Base-by-base conservation (phyloP, 23 red algal species). In the Gracilaria vermiculophylla region DNA sequence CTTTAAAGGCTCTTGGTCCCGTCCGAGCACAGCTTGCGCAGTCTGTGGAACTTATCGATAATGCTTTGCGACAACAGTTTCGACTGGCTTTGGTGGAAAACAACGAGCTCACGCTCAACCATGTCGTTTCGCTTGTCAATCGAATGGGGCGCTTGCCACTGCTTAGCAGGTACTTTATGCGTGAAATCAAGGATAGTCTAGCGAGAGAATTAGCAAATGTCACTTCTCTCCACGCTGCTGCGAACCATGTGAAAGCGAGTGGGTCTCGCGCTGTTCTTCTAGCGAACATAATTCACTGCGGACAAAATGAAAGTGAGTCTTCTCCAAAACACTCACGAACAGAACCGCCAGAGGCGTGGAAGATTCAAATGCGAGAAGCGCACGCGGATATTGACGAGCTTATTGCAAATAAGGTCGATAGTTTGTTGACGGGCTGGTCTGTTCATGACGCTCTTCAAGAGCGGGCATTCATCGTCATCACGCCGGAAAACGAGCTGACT, bases 41-140 rank as follows among this genome's bases (percentile, higher is more conserved):
- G 35, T 65, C 84, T 21, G 84, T 88, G 9, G 84, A 88, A 69
- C 62, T 43, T 0, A 88, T 88, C 28, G 84, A 88, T 76, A 64
- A 45, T 24, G 84, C 84, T 44, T 32, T 88, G 53, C 42, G 84
- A 33, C 60, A 64, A 42, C 35, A 76, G 34, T 88, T 88, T 36
- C 66, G 84, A 49, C 45, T 61, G 2, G 84, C 84, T 12, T 55
- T 88, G 36, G 29, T 25, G 21, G 69, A 77, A 16, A 39, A 65
- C 23, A 51, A 83, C 15, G 79, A 83, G 50, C 60, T 61, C 14
- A 78, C 66, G 20, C 69, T 88, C 37, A 64, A 52, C 11, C 44
- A 76, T 31, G 70, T 88, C n/a, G 84, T 88, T 36, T 43, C 50
- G 44, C 66, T 88, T 48, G 84, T 88, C 20, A 41, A 55, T 43